Evolutionary conservation across 2,329 filamentous ascomycete species (phyloP), one percentile per base, ranked within the genome.

Genomic region (Nemania sp.): DNA sequence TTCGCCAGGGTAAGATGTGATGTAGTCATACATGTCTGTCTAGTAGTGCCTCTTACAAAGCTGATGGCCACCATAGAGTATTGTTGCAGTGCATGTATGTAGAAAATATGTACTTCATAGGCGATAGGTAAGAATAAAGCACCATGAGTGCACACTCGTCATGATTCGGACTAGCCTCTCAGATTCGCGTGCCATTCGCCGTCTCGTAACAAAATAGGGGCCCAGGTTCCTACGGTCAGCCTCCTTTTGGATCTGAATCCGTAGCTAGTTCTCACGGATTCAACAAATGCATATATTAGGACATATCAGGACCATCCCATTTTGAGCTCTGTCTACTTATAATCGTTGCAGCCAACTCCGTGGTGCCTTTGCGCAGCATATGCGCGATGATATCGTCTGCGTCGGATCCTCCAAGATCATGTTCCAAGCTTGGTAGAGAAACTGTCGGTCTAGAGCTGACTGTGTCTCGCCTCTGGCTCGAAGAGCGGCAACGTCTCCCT

Each of bases 361-460:
- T 41, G 42, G 36, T 23, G 41, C 37, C 47, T 51, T 40, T 43
- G 41, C 34, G 46, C 24, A 50, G 49, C 14, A 34, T 48, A 57
- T 57, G 51, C 55, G 54, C 54, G 51, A 57, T 57, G 51, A 57
- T 54, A 57, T 54, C 46, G 54, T 43, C 41, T 34, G 50, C 54
- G 26, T 54, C 46, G 43, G 55, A 57, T 54, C 46, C 47, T 51
- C 51, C 28, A 48, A 49, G 51, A 54, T 43, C 46, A 46, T 54
- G 33, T 54, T 44, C 50, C 46, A 42, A 50, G 45, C 41, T 44
- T 24, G 54, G 55, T 34, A 57, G 44, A 44, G 43, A 30, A 50
- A 57, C 36, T 48, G 51, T 51, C 51, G 55, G 47, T 51, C 51
- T 57, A 24, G 47, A 57, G 46, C 55, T 54, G 55, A 54, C 55